Percentiles rank a stretch among this genome's conserved stretches.
phyloP scores from a whole-genome alignment of 2,329 filamentous ascomycete genomes.

The Paramyrothecium sp. region DNA sequence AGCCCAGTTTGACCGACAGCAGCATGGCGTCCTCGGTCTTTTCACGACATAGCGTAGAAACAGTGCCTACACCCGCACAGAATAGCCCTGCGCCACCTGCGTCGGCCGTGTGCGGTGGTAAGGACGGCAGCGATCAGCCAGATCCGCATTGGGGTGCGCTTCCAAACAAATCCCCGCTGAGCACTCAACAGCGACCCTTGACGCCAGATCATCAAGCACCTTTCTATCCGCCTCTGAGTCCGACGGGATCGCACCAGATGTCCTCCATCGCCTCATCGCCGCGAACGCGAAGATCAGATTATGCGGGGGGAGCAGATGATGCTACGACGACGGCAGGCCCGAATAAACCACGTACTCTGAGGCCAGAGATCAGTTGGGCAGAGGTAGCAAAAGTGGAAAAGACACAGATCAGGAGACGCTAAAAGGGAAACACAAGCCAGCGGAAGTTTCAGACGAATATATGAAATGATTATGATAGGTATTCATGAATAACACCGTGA shows the following conservation, averaged over 20 bases:
- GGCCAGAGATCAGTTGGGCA: constrained; percentile 37
- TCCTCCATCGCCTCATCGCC: not conserved
- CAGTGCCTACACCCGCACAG: constrained; percentile 27
- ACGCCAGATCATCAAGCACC: not conserved
- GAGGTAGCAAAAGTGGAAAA: constrained; percentile 32
- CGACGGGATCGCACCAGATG: not conserved
- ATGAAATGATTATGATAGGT: too few relatives aligned
- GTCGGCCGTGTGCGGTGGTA: constrained; percentile 7
- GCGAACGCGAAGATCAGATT: constrained; percentile 15
- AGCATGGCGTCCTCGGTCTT: constrained; percentile 42
- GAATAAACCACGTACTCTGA: constrained; percentile 28
- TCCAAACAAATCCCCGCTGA: not conserved
- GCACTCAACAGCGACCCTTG: not conserved
- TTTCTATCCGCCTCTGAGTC: not conserved
- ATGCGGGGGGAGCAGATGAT: constrained; percentile 15
- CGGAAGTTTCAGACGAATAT: too few relatives aligned
- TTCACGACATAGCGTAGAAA: constrained; percentile 32
- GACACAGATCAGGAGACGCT: not conserved
- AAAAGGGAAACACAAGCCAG: not conserved
- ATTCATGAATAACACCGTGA: too few relatives aligned
- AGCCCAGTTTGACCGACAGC: constrained; percentile 39
- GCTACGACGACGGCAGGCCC: constrained; percentile 4
- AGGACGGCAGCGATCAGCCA: constrained; percentile 11
- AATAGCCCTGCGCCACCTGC: constrained; percentile 25
- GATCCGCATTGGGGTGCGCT: constrained; percentile 6